These are phyloP conservation scores for Sporothrix inflata DNA, from an alignment of 2,329 filamentous ascomycete species.

Conservation along the genomic window DNA sequence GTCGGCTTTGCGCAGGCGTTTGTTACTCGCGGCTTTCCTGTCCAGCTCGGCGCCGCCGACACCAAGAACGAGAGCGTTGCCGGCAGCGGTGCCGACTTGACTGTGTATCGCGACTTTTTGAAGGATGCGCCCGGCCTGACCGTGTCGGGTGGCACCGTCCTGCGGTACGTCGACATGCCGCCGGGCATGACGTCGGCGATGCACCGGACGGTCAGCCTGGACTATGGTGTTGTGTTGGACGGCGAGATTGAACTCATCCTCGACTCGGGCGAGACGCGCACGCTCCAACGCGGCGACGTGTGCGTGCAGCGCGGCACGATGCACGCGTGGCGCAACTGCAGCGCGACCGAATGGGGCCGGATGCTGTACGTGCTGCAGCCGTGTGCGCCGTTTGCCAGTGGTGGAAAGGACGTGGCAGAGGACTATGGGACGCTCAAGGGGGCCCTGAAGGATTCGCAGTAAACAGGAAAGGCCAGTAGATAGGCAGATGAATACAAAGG, in stretches of 20 bases:
- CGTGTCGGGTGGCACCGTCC: background rate
- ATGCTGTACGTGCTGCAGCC: conserved; percentile 11
- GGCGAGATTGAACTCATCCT: background rate
- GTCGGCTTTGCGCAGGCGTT: background rate
- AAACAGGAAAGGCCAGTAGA: no score
- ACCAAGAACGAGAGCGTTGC: background rate
- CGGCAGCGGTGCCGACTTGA: background rate
- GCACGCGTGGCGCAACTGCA: background rate
- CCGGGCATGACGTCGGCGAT: background rate
- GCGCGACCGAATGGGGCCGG: background rate
- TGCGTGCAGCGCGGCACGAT: conserved; percentile 1
- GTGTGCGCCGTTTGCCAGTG: background rate
- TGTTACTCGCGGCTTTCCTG: background rate
- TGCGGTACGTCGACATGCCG: conserved; percentile 4
- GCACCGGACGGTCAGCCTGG: background rate
- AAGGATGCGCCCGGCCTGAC: background rate
- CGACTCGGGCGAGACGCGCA: background rate
- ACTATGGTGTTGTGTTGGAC: background rate
- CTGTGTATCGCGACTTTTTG: background rate
- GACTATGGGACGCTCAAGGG: background rate
- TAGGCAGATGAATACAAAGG: no score
- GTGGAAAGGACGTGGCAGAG: background rate
- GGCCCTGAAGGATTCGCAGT: background rate
- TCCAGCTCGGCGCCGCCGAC: background rate
- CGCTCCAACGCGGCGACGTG: background rate